phyloP scores from a whole-genome alignment of 2,329 filamentous ascomycete genomes.

The Aquanectria penicillioides region DNA sequence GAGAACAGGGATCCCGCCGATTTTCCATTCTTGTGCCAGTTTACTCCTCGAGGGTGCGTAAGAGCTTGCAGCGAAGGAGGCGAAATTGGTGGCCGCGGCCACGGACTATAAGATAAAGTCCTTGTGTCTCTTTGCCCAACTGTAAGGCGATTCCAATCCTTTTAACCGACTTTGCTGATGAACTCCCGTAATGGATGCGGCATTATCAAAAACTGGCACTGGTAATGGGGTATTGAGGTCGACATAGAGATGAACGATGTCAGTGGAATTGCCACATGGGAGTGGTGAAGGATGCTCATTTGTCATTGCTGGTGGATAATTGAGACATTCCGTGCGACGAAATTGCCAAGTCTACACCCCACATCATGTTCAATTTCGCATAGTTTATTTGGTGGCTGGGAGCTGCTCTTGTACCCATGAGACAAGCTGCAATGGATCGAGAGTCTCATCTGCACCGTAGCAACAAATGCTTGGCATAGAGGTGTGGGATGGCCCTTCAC shows the following conservation, averaged over 20 bases:
- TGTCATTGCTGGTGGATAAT: no score
- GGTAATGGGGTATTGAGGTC: background rate
- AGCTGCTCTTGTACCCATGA: no score
- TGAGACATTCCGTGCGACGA: no score
- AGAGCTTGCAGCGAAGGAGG: background rate
- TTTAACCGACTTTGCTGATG: background rate
- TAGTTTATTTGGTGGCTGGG: no score
- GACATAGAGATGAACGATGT: background rate
- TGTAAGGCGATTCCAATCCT: background rate
- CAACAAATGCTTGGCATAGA: no score
- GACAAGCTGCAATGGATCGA: no score
- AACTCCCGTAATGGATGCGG: background rate
- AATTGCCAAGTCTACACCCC: no score
- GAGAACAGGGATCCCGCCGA: background rate
- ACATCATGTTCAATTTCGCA: no score
- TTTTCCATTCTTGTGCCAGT: background rate
- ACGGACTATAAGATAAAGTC: background rate
- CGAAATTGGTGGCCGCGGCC: background rate
- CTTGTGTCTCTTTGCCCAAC: background rate
- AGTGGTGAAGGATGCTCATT: no score
- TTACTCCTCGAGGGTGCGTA: background rate
- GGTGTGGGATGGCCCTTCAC: no score
- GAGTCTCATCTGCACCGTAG: no score
- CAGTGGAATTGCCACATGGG: no score
- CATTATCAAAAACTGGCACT: background rate